Percentiles rank a stretch among this genome's conserved stretches.
These are phyloP conservation scores for Candida sanyiensis DNA, from an alignment of 805 yeast species.

Conservation along the genomic window DNA sequence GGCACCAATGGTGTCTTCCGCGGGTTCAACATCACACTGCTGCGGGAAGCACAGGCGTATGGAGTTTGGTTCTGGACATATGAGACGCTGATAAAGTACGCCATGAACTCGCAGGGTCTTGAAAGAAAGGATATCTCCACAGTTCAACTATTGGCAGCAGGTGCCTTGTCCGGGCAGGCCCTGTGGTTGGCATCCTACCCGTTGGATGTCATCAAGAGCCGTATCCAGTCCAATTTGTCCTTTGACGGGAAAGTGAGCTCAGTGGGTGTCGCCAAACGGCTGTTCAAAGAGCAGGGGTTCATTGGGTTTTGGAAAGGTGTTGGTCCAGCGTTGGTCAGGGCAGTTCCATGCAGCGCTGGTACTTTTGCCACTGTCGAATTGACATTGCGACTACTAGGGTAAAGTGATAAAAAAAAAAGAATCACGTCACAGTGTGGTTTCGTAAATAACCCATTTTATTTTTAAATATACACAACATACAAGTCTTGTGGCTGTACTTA, in stretches of 20 bases:
- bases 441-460: background rate
- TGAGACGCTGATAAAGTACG: conserved; percentile 71
- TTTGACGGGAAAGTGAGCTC: conserved; percentile 41
- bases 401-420: background rate
- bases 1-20: conserved; percentile 78
- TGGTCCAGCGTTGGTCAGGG: conserved; percentile 52
- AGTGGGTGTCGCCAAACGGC: conserved; percentile 30
- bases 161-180: conserved; percentile 87
- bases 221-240: conserved; percentile 59
- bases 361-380: conserved; percentile 74
- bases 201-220: conserved; percentile 84
- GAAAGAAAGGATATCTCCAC: conserved; percentile 72
- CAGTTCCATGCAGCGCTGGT: conserved; percentile 65
- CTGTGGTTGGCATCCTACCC: conserved; percentile 86
- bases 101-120: conserved; percentile 28
- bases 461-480: background rate
- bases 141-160: conserved; percentile 78
- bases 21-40: conserved; percentile 76
- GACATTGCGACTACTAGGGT: conserved; percentile 41
- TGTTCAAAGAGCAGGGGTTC: conserved; percentile 35
- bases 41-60: conserved; percentile 83
- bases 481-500: conserved; percentile 3
- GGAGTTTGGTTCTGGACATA: conserved; percentile 88
- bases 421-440: no score
- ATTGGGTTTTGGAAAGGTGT: conserved; percentile 60